phyloP scores from a whole-genome alignment of 371 early-diverging fungal genomes.

The Mucor mucedo region DNA sequence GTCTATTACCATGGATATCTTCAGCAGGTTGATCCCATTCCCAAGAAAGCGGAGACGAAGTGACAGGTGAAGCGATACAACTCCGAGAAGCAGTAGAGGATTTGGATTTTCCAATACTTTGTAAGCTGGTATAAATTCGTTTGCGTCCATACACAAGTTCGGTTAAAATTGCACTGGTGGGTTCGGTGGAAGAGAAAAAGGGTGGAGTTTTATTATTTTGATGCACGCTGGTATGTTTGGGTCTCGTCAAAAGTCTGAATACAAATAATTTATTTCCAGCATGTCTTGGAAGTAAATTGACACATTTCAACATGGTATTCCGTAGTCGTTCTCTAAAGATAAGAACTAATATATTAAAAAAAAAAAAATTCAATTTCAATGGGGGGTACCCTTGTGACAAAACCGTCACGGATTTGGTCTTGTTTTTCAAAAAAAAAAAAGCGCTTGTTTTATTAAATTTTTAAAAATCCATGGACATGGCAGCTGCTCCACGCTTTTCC shows the following conservation, averaged over 20 bases:
- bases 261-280: neutral
- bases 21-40: slow-evolving; percentile 46
- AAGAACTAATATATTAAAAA: neutral
- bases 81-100: slow-evolving; percentile 47
- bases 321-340: neutral
- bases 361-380: neutral
- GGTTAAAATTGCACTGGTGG: slow-evolving; percentile 38
- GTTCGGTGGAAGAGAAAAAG: neutral
- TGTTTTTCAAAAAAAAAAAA: too few species aligned
- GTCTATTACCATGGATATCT: slow-evolving; percentile 10
- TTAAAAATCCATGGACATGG: slow-evolving; percentile 28
- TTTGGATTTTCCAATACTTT: slow-evolving; percentile 50
- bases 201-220: neutral
- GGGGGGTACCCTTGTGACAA: slow-evolving; percentile 1
- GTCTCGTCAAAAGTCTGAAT: neutral
- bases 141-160: slow-evolving; percentile 63
- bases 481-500: slow-evolving; percentile 43
- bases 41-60: slow-evolving; percentile 54
- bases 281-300: neutral
- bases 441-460: too few species aligned
- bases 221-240: neutral
- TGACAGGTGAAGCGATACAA: slow-evolving; percentile 45
- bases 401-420: too few species aligned
- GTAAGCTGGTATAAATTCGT: slow-evolving; percentile 58
- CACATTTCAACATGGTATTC: neutral